Conservation (phyloP, 2,329 filamentous ascomycete species). For the Monosporascus sp. region DNA sequence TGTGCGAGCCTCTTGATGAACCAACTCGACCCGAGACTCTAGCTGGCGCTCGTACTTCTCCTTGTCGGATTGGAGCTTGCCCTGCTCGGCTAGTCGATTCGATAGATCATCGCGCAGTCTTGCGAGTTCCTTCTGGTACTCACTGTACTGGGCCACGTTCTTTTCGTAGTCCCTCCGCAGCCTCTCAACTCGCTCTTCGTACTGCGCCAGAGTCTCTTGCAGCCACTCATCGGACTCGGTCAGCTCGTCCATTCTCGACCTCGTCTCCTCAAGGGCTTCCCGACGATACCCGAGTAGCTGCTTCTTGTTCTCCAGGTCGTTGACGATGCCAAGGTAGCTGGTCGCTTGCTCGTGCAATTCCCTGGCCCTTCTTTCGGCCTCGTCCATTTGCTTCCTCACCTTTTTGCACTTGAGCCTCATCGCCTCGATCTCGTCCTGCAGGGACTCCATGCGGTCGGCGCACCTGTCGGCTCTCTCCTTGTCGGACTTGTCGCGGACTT, state of each 20-base stretch:
- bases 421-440: slow-evolving; percentile 62
- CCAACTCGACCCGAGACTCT: slow-evolving; percentile 62
- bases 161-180: slow-evolving; percentile 59
- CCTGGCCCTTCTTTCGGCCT: slow-evolving; percentile 51
- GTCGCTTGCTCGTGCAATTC: slow-evolving; percentile 69
- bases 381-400: slow-evolving; percentile 56
- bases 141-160: slow-evolving; percentile 59
- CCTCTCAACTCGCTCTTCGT: slow-evolving; percentile 66
- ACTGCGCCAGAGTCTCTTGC: slow-evolving; percentile 66
- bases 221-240: slow-evolving; percentile 74
- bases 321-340: slow-evolving; percentile 68
- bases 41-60: slow-evolving; percentile 80
- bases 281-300: slow-evolving; percentile 68
- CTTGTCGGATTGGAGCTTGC: slow-evolving; percentile 79
- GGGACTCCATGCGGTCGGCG: slow-evolving; percentile 57
- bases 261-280: slow-evolving; percentile 64
- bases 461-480: slow-evolving; percentile 77
- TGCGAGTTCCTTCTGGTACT: slow-evolving; percentile 50
- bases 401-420: slow-evolving; percentile 54
- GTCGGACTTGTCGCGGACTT: slow-evolving; percentile 72
- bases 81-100: slow-evolving; percentile 58
- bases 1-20: slow-evolving; percentile 69
- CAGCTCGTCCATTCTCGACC: slow-evolving; percentile 69
- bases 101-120: slow-evolving; percentile 42
- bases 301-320: slow-evolving; percentile 69